Evolutionary conservation across 805 yeast species (phyloP), one percentile per base, ranked within the genome.

Genomic region (Starmerella potacharoeniae): DNA sequence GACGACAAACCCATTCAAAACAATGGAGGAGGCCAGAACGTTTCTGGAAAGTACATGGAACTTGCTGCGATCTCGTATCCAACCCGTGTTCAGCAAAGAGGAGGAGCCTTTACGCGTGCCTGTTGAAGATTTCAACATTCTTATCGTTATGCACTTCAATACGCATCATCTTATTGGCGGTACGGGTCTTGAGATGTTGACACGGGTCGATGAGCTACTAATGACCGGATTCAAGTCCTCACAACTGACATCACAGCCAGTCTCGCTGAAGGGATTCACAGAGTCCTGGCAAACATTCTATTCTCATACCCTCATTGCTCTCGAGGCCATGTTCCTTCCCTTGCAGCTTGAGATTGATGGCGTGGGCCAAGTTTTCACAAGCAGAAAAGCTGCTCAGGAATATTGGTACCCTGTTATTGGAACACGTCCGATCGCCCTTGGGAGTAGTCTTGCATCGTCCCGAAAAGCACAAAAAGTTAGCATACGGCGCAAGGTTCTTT

Each of bases 271-370:
- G 5, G 37, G 48, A 5, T 44, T 44, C 48, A 5, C 64, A 6
- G 71, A 70, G 1, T 71, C 80, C 2, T 83, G 89, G 89, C 75
- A 74, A 16, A 69, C 69, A 30, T 83, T 83, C 64, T 78, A 76
- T 58, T 71, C 72, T n/a, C 74, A 76, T 40, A 75, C 81, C 2
- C 73, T 77, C 51, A 81, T 80, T 52, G 80, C 80, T 62, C 68
- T 83, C 17, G 77, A 81, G 56, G 84, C 84, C 0, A 75, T 81
- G 0, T 75, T 84, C 49, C 60, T 81, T 36, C 90, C 90, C 0
- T 62, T 84, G 28, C 81, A 80, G 55, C 62, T 70, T 17, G 82
- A 77, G 53, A 66, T 77, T 50, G 74, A 73, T 40, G 80, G 76
- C 5, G 67, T 64, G 0, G 77, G 77, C 4, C 71, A 71, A 47